Percentiles rank a stretch among this genome's conserved stretches.
Conservation (phyloP, 805 yeast species). For the Maudiozyma saulgeensis region DNA sequence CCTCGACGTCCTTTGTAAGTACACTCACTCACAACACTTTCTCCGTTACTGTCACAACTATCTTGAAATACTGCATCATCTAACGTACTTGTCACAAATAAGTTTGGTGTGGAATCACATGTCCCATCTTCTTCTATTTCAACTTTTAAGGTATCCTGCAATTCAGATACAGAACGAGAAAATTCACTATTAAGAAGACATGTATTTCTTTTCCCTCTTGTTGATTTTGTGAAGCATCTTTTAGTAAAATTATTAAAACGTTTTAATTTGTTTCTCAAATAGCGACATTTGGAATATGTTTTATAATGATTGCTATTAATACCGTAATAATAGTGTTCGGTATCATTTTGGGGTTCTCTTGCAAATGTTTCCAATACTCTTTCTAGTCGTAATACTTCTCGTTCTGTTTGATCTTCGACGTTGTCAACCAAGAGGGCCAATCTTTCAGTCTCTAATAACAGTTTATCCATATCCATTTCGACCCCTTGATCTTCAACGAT, state of each 20-base stretch:
- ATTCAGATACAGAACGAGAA: neutral
- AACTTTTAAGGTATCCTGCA: neutral
- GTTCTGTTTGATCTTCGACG: conserved; percentile 3
- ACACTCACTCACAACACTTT: neutral
- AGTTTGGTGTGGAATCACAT: neutral
- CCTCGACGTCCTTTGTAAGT: neutral
- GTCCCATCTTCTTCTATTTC: neutral
- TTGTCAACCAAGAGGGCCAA: conserved; percentile 1
- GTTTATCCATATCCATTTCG: neutral
- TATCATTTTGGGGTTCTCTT: neutral
- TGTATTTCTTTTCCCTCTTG: too few species aligned
- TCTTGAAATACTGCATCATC: neutral
- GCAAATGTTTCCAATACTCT: conserved; percentile 3
- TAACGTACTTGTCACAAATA: neutral
- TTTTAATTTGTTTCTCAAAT: neutral
- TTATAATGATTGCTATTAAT: neutral
- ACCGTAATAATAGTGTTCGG: neutral
- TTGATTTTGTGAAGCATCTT: neutral
- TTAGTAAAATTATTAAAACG: neutral
- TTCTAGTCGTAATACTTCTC: conserved; percentile 4
- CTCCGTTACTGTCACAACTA: neutral
- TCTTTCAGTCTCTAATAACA: neutral
- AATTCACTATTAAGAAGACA: neutral
- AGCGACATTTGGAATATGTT: neutral
- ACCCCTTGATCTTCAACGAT: too few species aligned